These are phyloP conservation scores for Eutrema yunnanense DNA, from an alignment of 345 rosid species.

Conservation along the genomic window DNA sequence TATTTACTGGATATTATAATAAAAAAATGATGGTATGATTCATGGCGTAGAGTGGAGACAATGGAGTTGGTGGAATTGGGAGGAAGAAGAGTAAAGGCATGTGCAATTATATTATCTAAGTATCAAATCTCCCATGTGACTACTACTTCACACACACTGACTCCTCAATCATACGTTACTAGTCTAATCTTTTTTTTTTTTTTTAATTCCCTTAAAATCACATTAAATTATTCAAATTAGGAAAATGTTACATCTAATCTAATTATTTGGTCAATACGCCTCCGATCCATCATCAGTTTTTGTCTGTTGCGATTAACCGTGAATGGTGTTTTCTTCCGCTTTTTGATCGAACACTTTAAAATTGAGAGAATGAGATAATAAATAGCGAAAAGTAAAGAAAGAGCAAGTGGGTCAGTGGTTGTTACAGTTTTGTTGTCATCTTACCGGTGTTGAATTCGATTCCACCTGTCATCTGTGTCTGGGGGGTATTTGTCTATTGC, in stretches of 20 bases:
- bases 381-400: too few species aligned
- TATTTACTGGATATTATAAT: background rate
- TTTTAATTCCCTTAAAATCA: background rate
- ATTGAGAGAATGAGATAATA: too few species aligned
- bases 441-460: too few species aligned
- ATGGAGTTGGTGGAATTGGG: conserved; percentile 24
- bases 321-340: too few species aligned
- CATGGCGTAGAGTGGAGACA: conserved; percentile 25
- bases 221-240: background rate
- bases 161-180: conserved; percentile 26
- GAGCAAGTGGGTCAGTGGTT: too few species aligned
- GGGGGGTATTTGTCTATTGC: too few species aligned
- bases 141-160: conserved; percentile 22
- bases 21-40: background rate
- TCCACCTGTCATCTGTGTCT: too few species aligned
- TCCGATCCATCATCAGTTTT: conserved; percentile 3
- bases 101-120: conserved; percentile 27
- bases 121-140: conserved; percentile 28
- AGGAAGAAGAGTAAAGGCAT: conserved; percentile 31
- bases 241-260: conserved; percentile 12
- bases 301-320: too few species aligned
- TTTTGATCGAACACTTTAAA: too few species aligned
- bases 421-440: too few species aligned
- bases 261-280: background rate
- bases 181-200: background rate